These are phyloP conservation scores for Cutaneotrichosporon sp. DNA, from an alignment of 1,284 basidiomycete genomes.

Conservation along the genomic window DNA sequence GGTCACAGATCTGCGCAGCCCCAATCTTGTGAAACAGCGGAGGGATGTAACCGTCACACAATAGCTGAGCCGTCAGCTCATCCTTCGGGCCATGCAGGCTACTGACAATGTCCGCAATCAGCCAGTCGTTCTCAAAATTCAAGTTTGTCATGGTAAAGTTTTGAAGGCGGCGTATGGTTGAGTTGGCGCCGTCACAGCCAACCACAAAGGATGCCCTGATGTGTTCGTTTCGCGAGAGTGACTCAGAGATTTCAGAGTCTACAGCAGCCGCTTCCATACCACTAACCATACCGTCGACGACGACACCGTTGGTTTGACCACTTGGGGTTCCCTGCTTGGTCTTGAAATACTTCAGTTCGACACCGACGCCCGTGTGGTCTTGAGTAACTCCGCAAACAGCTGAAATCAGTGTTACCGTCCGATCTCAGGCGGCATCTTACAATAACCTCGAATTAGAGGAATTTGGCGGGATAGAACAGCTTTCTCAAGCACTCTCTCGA, in stretches of 20 bases:
- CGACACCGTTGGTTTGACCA: neutral
- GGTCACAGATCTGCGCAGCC: constrained; percentile 22
- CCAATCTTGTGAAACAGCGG: neutral
- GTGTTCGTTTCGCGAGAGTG: neutral
- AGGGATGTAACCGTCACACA: constrained; percentile 9
- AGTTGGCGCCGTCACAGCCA: constrained; percentile 25
- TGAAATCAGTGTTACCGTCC: neutral
- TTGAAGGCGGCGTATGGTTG: constrained; percentile 16
- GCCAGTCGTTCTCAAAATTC: constrained; percentile 25
- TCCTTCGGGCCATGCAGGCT: neutral
- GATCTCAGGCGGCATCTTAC: too few species aligned
- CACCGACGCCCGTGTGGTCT: constrained; percentile 1
- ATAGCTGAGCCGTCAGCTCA: constrained; percentile 9
- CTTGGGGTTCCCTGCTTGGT: neutral
- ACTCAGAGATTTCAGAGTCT: neutral
- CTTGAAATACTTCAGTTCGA: neutral
- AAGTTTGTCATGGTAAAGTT: constrained; percentile 12
- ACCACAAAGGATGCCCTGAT: constrained; percentile 17
- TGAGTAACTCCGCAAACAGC: neutral
- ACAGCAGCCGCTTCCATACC: too few species aligned
- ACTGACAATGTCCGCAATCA: constrained; percentile 19
- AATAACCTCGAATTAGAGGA: constrained; percentile 7
- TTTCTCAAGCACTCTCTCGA: constrained; percentile 13
- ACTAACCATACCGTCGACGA: constrained; percentile 1
- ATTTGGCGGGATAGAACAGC: constrained; percentile 4